Evolutionary conservation across 352 stramenopile species (phyloP).

Genomic region (Phytopythium delawarense): DNA sequence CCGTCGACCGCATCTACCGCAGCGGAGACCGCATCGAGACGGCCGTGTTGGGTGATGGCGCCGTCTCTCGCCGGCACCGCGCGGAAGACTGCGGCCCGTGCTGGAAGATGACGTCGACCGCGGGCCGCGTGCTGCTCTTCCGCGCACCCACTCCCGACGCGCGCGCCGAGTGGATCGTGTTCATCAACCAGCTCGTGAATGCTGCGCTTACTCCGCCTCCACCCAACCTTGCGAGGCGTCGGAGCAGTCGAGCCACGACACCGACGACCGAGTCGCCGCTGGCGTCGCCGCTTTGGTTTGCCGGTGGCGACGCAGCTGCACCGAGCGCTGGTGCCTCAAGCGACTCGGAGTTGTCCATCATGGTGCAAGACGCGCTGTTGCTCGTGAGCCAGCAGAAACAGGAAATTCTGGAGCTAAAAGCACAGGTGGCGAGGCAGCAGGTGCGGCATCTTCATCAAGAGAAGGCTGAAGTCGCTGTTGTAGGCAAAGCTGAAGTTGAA

Average conservation of each 20-base stretch:
- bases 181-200: slow-evolving; percentile 31
- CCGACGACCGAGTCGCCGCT: slow-evolving; percentile 14
- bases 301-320: slow-evolving; percentile 4
- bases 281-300: slow-evolving; percentile 13
- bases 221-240: background rate
- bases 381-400: slow-evolving; percentile 64
- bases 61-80: background rate
- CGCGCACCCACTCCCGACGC: slow-evolving; percentile 44
- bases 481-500: background rate
- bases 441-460: background rate
- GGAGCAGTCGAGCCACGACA: slow-evolving; percentile 5
- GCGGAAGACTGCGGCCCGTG: slow-evolving; percentile 62
- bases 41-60: background rate
- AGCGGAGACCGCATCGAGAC: slow-evolving; percentile 17
- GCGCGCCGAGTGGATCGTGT: slow-evolving; percentile 48
- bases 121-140: slow-evolving; percentile 58
- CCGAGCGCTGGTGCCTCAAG: slow-evolving; percentile 16
- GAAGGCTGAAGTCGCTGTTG: background rate
- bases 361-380: slow-evolving; percentile 65
- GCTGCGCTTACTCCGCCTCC: slow-evolving; percentile 11
- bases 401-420: slow-evolving; percentile 62
- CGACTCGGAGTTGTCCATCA: slow-evolving; percentile 42
- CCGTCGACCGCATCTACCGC: slow-evolving; percentile 60
- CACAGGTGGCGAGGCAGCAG: slow-evolving; percentile 20
- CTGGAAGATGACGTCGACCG: slow-evolving; percentile 65